Percentiles rank a stretch among this genome's conserved stretches.
phyloP scores from a whole-genome alignment of 1,284 basidiomycete species.

The Malassezia sympodialis region DNA sequence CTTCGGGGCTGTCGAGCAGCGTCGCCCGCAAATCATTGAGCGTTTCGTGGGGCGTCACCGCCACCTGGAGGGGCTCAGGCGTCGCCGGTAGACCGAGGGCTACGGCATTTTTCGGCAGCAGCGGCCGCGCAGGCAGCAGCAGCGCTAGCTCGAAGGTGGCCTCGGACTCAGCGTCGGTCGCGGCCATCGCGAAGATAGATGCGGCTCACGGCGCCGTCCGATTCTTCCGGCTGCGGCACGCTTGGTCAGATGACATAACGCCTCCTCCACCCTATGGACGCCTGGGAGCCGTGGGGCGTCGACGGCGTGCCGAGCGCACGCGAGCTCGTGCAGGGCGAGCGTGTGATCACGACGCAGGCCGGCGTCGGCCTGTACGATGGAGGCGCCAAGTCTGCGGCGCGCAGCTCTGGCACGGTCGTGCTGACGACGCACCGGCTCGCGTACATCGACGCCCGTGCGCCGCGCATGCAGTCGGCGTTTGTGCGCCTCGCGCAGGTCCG shows the following conservation, averaged over 20 bases:
- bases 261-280: constrained; percentile 4
- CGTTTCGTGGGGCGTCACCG: constrained; percentile 42
- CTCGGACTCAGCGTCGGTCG: neutral
- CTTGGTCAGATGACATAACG: constrained; percentile 1
- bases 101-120: constrained; percentile 32
- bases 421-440: constrained; percentile 76
- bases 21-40: constrained; percentile 45
- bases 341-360: constrained; percentile 31
- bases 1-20: constrained; percentile 44
- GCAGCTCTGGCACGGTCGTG: constrained; percentile 64
- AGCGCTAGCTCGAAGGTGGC: constrained; percentile 41
- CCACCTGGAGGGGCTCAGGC: constrained; percentile 39
- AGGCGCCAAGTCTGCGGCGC: constrained; percentile 64
- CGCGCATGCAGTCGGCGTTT: constrained; percentile 49
- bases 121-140: constrained; percentile 38
- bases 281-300: constrained; percentile 11
- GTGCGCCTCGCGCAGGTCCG: constrained; percentile 57
- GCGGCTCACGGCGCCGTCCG: neutral
- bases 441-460: constrained; percentile 63
- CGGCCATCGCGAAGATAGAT: constrained; percentile 1
- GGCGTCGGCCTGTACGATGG: constrained; percentile 50
- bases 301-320: neutral
- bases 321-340: constrained; percentile 25
- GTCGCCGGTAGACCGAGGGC: constrained; percentile 39
- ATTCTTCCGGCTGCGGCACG: constrained; percentile 4